Percentiles rank a stretch among this genome's conserved stretches.
phyloP scores from a whole-genome alignment of 495 filamentous ascomycete species.

The Aspergillus baeticus region DNA sequence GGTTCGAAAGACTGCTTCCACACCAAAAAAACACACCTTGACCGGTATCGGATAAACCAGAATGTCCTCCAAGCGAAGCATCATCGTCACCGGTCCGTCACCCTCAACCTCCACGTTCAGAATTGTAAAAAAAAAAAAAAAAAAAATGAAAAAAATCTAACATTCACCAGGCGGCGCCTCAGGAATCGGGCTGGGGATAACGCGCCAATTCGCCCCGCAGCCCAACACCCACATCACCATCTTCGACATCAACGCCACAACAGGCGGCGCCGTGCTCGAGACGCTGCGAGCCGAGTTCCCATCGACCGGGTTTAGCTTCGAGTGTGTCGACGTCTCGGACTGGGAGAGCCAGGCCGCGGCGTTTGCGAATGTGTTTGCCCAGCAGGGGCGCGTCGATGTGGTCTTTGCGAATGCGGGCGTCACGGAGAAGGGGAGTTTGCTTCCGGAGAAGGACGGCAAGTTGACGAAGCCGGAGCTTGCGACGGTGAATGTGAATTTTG shows the following conservation, averaged over 20 bases:
- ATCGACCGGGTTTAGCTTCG: conserved; percentile 35
- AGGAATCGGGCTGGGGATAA: conserved; percentile 53
- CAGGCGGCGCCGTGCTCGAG: conserved; percentile 29
- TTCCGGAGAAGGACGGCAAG: conserved; percentile 25
- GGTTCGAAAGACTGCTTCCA: neutral
- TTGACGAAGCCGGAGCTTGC: conserved; percentile 39
- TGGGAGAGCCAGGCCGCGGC: conserved; percentile 47
- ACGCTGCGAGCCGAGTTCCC: conserved; percentile 36
- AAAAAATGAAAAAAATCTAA: neutral
- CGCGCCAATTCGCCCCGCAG: conserved; percentile 45
- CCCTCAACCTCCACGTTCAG: neutral
- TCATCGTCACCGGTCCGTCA: conserved; percentile 27
- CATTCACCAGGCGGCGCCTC: conserved; percentile 45
- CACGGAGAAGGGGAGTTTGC: conserved; percentile 39
- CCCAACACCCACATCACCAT: conserved; percentile 45
- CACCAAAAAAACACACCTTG: neutral
- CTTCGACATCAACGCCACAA: conserved; percentile 46
- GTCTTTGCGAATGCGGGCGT: conserved; percentile 59
- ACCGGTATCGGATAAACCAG: conserved; percentile 1
- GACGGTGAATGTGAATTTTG: conserved; percentile 48
- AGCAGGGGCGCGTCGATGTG: conserved; percentile 43
- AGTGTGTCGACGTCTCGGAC: conserved; percentile 44
- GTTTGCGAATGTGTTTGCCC: conserved; percentile 39
- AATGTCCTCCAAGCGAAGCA: conserved; percentile 21
- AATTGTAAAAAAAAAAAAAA: neutral